Conservation (phyloP, 148 eudicot species). For the Rhododendron ovatum region DNA sequence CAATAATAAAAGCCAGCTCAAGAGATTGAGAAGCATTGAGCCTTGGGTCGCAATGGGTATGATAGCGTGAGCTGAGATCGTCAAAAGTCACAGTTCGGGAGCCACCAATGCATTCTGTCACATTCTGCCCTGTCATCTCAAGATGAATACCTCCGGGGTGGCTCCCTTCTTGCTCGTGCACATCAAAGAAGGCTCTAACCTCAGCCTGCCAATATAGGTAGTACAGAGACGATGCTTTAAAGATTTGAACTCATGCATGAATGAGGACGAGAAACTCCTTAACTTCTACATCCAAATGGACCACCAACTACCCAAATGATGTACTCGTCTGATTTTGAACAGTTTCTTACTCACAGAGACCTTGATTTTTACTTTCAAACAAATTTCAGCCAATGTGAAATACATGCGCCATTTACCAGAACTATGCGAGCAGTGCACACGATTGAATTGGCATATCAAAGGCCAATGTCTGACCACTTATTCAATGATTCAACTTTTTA, state of each 20-base stretch:
- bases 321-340: background rate
- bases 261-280: background rate
- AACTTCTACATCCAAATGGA: background rate
- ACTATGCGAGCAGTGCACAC: too few species aligned
- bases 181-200: conserved; percentile 3
- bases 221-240: background rate
- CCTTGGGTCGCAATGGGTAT: background rate
- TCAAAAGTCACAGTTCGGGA: conserved; percentile 1
- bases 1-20: background rate
- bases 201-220: background rate
- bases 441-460: too few species aligned
- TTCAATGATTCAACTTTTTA: too few species aligned
- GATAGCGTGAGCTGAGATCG: conserved; percentile 1
- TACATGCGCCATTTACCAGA: too few species aligned
- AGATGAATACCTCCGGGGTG: conserved; percentile 1
- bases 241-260: background rate
- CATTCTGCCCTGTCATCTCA: conserved; percentile 7
- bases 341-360: background rate
- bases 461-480: background rate
- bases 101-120: conserved; percentile 4
- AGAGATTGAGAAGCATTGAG: conserved; percentile 7
- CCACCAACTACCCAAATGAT: background rate
- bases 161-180: conserved; percentile 5
- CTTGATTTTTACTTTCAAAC: too few species aligned
- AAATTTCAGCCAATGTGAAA: too few species aligned